A percentile compares a stretch with the other conserved stretches of the same genome.
phyloP scores from a whole-genome alignment of 1,284 basidiomycete species.

The Naganishia sp. region DNA sequence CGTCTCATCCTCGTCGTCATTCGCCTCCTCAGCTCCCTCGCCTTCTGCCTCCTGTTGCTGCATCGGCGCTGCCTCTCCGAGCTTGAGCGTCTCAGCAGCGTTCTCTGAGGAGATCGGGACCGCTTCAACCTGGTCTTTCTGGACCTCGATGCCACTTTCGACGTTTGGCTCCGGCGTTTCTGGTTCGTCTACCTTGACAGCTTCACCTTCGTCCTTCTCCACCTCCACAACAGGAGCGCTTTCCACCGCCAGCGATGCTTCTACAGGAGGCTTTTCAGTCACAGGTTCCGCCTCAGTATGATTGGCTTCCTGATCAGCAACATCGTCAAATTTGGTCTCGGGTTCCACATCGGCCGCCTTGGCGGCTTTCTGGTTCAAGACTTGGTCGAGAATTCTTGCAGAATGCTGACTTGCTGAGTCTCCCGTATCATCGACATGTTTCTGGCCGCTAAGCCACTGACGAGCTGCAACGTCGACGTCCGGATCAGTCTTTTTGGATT shows the following conservation, averaged over 20 bases:
- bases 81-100: neutral
- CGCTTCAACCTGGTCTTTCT: neutral
- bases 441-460: constrained; percentile 24
- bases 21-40: constrained; percentile 20
- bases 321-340: neutral
- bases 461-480: constrained; percentile 23
- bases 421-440: constrained; percentile 12
- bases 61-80: neutral
- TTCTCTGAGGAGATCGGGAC: neutral
- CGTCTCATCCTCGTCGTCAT: constrained; percentile 25
- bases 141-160: constrained; percentile 2
- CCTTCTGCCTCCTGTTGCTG: neutral
- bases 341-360: neutral
- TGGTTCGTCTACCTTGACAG: neutral
- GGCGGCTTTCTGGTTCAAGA: constrained; percentile 15
- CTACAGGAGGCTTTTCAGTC: neutral
- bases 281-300: neutral
- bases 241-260: neutral
- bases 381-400: constrained; percentile 13
- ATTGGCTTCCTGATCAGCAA: neutral
- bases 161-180: neutral
- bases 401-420: constrained; percentile 2
- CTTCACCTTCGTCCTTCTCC: constrained; percentile 14
- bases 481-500: constrained; percentile 15
- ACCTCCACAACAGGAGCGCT: neutral